Conservation (phyloP, 2,329 filamentous ascomycete species). For the Colletotrichum noveboracense region DNA sequence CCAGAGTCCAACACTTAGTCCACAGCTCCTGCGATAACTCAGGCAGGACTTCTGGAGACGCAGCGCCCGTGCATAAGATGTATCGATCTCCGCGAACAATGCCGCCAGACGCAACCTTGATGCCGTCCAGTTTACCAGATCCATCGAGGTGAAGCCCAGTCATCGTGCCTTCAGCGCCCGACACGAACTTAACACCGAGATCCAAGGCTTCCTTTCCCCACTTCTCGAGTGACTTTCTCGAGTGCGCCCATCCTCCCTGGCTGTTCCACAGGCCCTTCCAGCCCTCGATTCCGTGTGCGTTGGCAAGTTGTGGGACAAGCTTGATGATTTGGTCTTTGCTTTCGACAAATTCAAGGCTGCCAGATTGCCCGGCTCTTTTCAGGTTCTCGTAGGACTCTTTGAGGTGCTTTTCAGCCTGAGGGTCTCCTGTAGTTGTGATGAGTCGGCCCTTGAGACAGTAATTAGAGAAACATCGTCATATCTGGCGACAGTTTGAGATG, state of each 20-base stretch:
- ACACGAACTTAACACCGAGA: neutral
- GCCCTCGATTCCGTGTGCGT: constrained; percentile 1
- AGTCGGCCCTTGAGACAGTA: neutral
- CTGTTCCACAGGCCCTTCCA: constrained; percentile 19
- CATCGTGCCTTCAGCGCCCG: constrained; percentile 7
- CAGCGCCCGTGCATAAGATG: constrained; percentile 7
- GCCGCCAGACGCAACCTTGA: neutral
- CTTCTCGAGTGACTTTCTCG: neutral
- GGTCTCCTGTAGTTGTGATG: constrained; percentile 13
- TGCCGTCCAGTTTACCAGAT: neutral
- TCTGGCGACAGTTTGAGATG: neutral
- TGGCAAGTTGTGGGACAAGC: constrained; percentile 6
- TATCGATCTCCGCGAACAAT: neutral
- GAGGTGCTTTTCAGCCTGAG: constrained; percentile 9
- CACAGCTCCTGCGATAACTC: constrained; percentile 7
- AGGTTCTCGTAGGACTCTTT: constrained; percentile 17
- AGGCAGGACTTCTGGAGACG: neutral
- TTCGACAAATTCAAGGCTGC: neutral
- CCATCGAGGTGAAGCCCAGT: neutral
- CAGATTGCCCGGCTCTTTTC: neutral
- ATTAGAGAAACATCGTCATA: neutral
- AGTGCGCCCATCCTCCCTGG: constrained; percentile 15
- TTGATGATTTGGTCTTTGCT: constrained; percentile 7
- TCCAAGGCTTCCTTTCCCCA: neutral
- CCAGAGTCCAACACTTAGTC: constrained; percentile 17